Conservation (phyloP, 371 early-diverging fungal genomes). For the Chytridium lagenaria region DNA sequence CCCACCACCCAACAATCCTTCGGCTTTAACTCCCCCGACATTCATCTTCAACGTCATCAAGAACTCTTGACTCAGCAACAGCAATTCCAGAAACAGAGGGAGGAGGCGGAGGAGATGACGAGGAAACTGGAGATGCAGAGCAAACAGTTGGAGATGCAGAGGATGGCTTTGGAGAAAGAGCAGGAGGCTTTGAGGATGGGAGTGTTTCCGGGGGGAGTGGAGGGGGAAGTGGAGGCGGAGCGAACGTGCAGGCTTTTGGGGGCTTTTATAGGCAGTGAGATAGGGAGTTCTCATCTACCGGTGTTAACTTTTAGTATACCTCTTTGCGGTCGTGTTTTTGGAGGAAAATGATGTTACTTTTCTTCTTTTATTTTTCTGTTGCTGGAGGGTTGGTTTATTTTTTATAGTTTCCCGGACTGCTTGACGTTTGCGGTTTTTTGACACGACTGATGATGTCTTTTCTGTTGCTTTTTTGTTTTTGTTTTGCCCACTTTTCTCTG, state of each 20-base stretch:
- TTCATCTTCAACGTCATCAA: not conserved
- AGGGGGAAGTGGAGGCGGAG: not conserved
- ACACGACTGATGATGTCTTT: too few relatives aligned
- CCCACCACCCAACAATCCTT: not conserved
- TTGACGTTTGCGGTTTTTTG: too few relatives aligned
- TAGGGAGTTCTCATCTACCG: too few relatives aligned
- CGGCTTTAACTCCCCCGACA: constrained; percentile 1
- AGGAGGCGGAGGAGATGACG: constrained; percentile 3
- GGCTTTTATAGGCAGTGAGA: not conserved
- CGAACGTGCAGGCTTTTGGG: constrained; percentile 9
- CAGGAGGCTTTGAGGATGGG: not conserved
- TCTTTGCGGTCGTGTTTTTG: too few relatives aligned
- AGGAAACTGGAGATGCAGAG: constrained; percentile 8
- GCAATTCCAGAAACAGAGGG: not conserved
- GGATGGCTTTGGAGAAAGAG: not conserved
- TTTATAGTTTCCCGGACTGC: too few relatives aligned
- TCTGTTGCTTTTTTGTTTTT: too few relatives aligned
- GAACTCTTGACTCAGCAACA: constrained; percentile 11
- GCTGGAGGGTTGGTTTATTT: too few relatives aligned
- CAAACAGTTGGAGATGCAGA: constrained; percentile 5
- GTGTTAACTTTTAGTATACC: too few relatives aligned
- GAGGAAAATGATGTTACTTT: too few relatives aligned
- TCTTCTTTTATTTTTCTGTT: too few relatives aligned
- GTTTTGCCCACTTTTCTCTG: too few relatives aligned
- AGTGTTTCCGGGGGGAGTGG: not conserved